Evolutionary conservation across 1,284 basidiomycete genomes (phyloP), one percentile per base, ranked within the genome.

Genomic region (Termitomyces sp.): DNA sequence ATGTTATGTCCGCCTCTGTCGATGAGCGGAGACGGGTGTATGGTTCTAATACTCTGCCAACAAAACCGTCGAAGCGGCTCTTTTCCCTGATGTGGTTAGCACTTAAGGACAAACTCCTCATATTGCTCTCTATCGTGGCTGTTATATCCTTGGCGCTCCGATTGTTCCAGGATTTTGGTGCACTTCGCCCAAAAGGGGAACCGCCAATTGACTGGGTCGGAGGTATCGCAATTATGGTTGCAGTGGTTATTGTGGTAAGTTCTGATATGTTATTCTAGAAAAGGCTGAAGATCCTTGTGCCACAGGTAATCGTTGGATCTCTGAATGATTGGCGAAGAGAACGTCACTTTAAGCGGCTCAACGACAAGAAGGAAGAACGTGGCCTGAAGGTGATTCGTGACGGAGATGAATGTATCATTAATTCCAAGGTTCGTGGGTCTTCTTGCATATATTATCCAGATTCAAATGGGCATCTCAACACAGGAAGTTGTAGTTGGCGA

Each of bases 291-390:
- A 37, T 33, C 30, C 30, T 35, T 19, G 41, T 18, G 49, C 35
- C 48, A 14, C 49, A 86, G 84, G 84, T 95, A 56, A 69, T 91
- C 43, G 91, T 95, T 47, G 92, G 92, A 35, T 91, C 91, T 19
- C 58, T 95, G 38, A 95, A 94, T 64, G 93, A 94, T 67, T 99
- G 91, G 86, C 94, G 97, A 70, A 98, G 98, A 73, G 96, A 99
- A 68, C 84, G 85, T 6, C 96, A 98, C 71, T 98, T 99, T 75
- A 86, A 90, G 64, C 77, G 77, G 37, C 80, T 99, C 50, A 97
- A 97, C 66, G 91, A 91, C 60, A 91, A 97, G 73, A 97, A 97
- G 72, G 96, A 98, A 54, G 93, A 96, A 63, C 89, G 95, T 42
- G 83, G 83, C 9, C 86, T 97, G 64, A 97, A 97, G 70, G 90